These are phyloP conservation scores for Coprinopsis strossmayeri DNA, from an alignment of 768 basidiomycete genomes.

Conservation along the genomic window DNA sequence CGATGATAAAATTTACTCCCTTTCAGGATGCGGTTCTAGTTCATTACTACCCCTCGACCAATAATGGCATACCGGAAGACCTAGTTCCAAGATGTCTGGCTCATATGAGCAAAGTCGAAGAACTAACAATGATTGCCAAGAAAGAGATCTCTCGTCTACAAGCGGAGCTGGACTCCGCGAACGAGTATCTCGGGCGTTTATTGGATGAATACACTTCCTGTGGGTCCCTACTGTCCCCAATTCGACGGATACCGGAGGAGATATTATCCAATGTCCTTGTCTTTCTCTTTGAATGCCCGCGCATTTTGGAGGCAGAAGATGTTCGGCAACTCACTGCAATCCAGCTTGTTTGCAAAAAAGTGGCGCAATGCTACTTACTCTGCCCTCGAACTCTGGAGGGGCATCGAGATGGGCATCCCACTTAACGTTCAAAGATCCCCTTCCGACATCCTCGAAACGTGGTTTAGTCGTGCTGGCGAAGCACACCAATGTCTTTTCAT, in stretches of 20 bases:
- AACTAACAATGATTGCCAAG: neutral
- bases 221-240: neutral
- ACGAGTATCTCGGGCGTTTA: neutral
- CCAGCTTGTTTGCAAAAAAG: neutral
- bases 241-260: neutral
- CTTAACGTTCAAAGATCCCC: neutral
- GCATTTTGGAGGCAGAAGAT: neutral
- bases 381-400: neutral
- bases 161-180: neutral
- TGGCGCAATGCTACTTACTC: neutral
- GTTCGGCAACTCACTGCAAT: neutral
- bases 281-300: neutral
- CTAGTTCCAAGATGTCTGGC: neutral
- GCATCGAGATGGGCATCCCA: neutral
- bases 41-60: neutral
- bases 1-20: too few species aligned
- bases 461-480: neutral
- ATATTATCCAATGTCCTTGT: neutral
- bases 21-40: slow-evolving; percentile 25
- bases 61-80: neutral
- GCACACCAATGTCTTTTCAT: too few species aligned
- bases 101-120: neutral
- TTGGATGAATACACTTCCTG: neutral
- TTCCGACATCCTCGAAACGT: neutral
- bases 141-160: neutral